These are phyloP conservation scores for Thymus mandschuricus DNA, from an alignment of 257 asterid species.

Conservation along the genomic window DNA sequence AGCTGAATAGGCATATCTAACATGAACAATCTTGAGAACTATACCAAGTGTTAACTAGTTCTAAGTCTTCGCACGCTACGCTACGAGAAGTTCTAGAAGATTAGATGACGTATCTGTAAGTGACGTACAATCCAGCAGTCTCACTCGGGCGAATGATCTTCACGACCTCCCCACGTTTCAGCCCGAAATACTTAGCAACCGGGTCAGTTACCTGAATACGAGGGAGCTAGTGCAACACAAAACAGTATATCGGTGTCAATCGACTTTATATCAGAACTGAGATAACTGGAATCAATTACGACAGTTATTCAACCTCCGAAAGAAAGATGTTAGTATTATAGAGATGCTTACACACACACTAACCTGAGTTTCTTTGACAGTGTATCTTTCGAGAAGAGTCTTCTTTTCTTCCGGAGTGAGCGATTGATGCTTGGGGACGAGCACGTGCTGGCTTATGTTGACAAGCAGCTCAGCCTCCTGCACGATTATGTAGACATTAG, in stretches of 20 bases:
- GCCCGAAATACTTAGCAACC: conserved; percentile 76
- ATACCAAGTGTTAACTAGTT: not conserved
- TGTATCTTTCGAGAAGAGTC: conserved; percentile 71
- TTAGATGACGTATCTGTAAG: conserved; percentile 76
- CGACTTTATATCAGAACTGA: too few relatives aligned
- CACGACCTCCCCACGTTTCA: conserved; percentile 81
- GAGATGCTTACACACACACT: conserved; percentile 10
- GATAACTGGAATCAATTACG: not conserved
- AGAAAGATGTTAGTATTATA: not conserved
- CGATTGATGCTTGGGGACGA: conserved; percentile 73
- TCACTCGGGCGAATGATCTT: conserved; percentile 89
- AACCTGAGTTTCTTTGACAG: conserved; percentile 87
- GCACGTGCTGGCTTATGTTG: conserved; percentile 66
- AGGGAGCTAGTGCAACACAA: conserved; percentile 59
- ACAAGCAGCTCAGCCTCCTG: conserved; percentile 61
- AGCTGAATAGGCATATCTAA: not conserved
- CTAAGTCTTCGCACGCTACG: not conserved
- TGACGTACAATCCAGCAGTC: conserved; percentile 84
- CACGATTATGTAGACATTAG: conserved; percentile 8
- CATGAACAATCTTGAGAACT: not conserved
- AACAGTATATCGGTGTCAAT: not conserved
- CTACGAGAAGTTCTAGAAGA: conserved; percentile 7
- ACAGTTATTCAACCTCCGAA: not conserved
- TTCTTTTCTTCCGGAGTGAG: conserved; percentile 70
- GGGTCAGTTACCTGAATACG: conserved; percentile 81